A percentile compares a stretch with the other conserved stretches of the same genome.
Conservation (phyloP, 169 alveolate species). For the Babesia sp. region DNA sequence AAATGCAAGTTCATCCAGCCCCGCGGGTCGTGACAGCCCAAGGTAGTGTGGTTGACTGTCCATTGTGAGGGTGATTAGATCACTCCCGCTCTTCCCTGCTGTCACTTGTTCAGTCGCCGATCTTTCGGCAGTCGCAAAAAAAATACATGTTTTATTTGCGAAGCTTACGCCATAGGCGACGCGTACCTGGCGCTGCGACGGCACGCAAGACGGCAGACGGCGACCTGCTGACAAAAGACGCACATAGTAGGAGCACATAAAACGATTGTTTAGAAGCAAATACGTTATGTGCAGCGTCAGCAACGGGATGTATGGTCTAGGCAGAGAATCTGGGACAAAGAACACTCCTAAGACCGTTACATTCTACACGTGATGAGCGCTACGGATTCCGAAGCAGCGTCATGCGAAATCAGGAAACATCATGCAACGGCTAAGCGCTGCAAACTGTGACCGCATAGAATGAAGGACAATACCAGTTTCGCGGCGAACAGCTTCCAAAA, state of each 20-base stretch:
- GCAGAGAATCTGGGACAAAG: background rate
- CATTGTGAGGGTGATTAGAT: background rate
- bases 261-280: too few relatives aligned
- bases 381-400: background rate
- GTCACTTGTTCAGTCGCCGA: background rate
- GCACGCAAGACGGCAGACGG: background rate
- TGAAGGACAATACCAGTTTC: slow-evolving; percentile 11
- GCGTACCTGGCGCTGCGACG: background rate
- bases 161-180: background rate
- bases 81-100: too few relatives aligned
- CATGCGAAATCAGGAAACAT: background rate
- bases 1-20: background rate
- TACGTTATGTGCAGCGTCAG: background rate
- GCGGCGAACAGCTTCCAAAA: background rate
- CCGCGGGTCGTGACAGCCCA: background rate
- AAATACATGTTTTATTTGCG: background rate
- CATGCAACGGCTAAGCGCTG: background rate
- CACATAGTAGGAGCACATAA: too few relatives aligned
- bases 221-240: too few relatives aligned
- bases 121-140: background rate
- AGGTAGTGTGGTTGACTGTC: slow-evolving; percentile 16
- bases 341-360: background rate
- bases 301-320: background rate
- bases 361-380: background rate
- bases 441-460: background rate